Percentiles rank a stretch among this genome's conserved stretches.
Evolutionary conservation across 106 monocot genomes (phyloP).

Genomic region (Xerophyta viscosa): DNA sequence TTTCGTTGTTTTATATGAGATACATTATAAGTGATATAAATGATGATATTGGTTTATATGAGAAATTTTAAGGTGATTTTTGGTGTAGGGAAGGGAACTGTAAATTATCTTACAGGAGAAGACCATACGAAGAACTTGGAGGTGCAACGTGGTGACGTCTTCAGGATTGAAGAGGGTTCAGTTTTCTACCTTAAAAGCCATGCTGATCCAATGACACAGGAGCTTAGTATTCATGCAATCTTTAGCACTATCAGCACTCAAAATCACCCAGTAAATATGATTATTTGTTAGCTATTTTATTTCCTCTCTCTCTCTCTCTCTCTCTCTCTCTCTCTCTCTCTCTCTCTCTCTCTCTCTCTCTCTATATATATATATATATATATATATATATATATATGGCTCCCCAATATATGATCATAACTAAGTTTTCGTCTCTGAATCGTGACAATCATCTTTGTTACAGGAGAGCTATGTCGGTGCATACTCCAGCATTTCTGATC

Average conservation of each 20-base stretch:
- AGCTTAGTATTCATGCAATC: conserved; percentile 71
- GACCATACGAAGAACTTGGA: conserved; percentile 23
- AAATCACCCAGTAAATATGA: conserved; percentile 4
- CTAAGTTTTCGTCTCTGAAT: too few relatives aligned
- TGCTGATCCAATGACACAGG: conserved; percentile 31
- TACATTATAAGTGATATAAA: too few relatives aligned
- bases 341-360: too few relatives aligned
- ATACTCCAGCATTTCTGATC: conserved; percentile 58
- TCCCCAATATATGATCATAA: too few relatives aligned
- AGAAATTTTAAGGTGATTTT: background rate
- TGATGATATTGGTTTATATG: too few relatives aligned
- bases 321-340: too few relatives aligned
- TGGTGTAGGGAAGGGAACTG: conserved; percentile 47
- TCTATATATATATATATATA: too few relatives aligned
- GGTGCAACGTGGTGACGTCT: conserved; percentile 59
- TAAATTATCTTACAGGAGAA: conserved; percentile 34
- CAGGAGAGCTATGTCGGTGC: conserved; percentile 34
- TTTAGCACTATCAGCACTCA: conserved; percentile 26
- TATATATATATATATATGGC: too few relatives aligned
- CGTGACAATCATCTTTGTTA: background rate
- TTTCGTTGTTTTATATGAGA: too few relatives aligned
- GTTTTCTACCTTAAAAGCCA: conserved; percentile 62
- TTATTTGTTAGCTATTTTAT: background rate
- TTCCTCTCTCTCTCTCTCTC: too few relatives aligned
- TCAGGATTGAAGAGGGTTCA: conserved; percentile 48